Evolutionary conservation across 805 yeast genomes (phyloP), one percentile per base, ranked within the genome.

Genomic region (Torulaspora delbrueckii): DNA sequence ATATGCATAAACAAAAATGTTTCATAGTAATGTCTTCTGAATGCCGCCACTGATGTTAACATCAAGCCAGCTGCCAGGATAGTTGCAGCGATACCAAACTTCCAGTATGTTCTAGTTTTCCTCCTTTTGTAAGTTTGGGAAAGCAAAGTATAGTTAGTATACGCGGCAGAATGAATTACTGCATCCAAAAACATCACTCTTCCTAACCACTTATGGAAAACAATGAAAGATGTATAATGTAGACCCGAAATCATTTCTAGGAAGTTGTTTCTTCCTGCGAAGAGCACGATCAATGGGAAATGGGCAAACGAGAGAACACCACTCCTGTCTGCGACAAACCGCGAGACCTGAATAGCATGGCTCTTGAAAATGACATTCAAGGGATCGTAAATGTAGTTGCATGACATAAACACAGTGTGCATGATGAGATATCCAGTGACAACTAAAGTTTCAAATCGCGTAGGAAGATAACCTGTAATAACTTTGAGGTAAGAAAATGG

Each of bases 211-310:
- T 77, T 81, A 63, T 88, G 96, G 56, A 77, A 77, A 23, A 73
- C 67, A 59, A 82, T 75, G 64, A 85, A 84, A 1, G 84, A 72
- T 6, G 81, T 68, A 53, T 76, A 81, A 3, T 79, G 68, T 72
- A 86, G 71, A 2, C 86, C 86, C 0, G 90, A 76, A 3, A 82
- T 37, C 55, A 67, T 66, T 50, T 76, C 76, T 52, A 86, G 64
- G 24, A 86, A 70, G 60, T 84, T 86, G 63, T 85, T 86, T 56
- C 95, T 70, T 7, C 87, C 85, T 3, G 86, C 84, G 59, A 86
- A 81, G 32, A 84, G 57, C 14, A 81, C 70, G 26, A 80, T 56
- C 4, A 75, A 53, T 0, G 93, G 91, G 50, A 81, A 56, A 36
- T 69, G 69, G 1, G 69, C 67, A 53, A 70, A 67, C 9, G 74